A percentile compares a stretch with the other conserved stretches of the same genome.
phyloP scores from a whole-genome alignment of 306 rosid species.

The Spatholobus suberectus region DNA sequence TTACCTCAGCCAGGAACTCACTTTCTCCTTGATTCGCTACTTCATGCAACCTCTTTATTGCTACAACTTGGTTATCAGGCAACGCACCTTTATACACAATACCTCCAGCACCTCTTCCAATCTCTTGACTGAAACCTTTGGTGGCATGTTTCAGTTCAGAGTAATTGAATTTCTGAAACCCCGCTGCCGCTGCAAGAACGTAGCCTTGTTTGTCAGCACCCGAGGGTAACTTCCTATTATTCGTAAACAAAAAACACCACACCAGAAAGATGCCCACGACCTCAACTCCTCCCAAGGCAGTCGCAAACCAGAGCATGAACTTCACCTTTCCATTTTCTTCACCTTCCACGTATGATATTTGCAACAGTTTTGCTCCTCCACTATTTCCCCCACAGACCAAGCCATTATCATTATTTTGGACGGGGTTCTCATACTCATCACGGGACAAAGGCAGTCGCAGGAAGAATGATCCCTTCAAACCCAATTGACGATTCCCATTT shows the following conservation, averaged over 20 bases:
- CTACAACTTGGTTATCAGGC: neutral
- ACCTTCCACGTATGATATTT: neutral
- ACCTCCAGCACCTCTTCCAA: conserved; percentile 31
- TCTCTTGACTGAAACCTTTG: neutral
- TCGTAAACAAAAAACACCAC: neutral
- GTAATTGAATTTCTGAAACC: neutral
- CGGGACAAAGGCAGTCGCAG: neutral
- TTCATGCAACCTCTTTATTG: neutral
- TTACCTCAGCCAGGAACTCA: conserved; percentile 22
- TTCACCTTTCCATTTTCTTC: conserved; percentile 14
- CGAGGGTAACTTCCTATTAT: too few species aligned
- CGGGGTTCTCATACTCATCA: neutral
- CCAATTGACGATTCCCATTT: neutral
- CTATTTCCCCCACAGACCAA: too few species aligned
- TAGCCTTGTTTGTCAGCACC: neutral
- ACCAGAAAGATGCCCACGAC: neutral
- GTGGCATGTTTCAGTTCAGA: conserved; percentile 22
- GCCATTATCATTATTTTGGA: too few species aligned
- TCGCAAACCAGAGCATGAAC: conserved; percentile 22
- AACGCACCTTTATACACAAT: neutral
- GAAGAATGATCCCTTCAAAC: neutral
- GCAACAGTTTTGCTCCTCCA: neutral
- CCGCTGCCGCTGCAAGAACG: neutral
- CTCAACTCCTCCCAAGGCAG: conserved; percentile 20
- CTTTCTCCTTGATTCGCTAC: conserved; percentile 1